Conservation (phyloP, 257 asterid genomes). For the Jacaranda copaia region DNA sequence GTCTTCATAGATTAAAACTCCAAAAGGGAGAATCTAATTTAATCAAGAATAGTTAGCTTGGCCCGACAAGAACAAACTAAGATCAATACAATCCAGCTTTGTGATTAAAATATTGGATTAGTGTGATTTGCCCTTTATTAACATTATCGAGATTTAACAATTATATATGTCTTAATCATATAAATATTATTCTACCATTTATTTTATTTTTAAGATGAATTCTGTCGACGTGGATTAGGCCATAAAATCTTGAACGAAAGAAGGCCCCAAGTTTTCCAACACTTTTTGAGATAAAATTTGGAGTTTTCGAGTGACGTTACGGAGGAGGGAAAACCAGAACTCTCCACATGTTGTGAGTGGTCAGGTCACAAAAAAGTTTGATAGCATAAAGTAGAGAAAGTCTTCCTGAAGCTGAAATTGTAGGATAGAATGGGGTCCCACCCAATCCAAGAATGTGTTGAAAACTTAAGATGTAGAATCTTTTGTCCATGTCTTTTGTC, state of each 20-base stretch:
- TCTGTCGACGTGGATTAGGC: too few relatives aligned
- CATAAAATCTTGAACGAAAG: conserved; percentile 22
- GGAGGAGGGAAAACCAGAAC: not conserved
- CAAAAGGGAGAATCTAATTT: too few relatives aligned
- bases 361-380: conserved; percentile 11
- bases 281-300: conserved; percentile 17
- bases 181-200: too few relatives aligned
- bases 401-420: not conserved
- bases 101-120: too few relatives aligned
- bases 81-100: too few relatives aligned
- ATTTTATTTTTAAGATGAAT: too few relatives aligned
- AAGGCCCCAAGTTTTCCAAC: not conserved
- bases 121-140: too few relatives aligned
- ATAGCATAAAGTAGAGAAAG: not conserved
- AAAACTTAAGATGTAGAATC: conserved; percentile 15
- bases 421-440: conserved; percentile 13
- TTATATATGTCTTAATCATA: too few relatives aligned
- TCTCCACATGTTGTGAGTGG: not conserved
- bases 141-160: too few relatives aligned
- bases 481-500: conserved; percentile 20
- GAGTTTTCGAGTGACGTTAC: conserved; percentile 23
- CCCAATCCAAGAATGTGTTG: conserved; percentile 39
- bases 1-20: too few relatives aligned
- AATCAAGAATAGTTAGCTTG: too few relatives aligned
- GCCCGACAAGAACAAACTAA: too few relatives aligned